phyloP scores from a whole-genome alignment of 345 rosid species.

The Bretschneidera sinensis region DNA sequence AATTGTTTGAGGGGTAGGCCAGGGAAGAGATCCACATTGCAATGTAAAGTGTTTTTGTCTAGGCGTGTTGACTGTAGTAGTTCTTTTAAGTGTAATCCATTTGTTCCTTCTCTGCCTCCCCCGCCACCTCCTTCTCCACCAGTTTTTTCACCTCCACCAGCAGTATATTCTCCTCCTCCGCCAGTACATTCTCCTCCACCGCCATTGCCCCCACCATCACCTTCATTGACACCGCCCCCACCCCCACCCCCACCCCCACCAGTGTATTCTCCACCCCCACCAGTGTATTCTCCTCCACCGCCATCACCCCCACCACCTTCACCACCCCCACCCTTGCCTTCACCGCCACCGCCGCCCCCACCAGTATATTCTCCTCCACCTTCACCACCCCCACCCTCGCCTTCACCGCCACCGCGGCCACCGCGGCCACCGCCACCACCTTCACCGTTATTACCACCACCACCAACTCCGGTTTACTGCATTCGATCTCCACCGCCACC shows the following conservation, averaged over 20 bases:
- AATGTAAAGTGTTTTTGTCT: constrained; percentile 55
- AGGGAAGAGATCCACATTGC: constrained; percentile 50
- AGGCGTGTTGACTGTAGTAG: constrained; percentile 42
- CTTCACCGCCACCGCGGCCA: constrained; percentile 14
- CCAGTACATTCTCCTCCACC: constrained; percentile 9
- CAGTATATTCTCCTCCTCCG: constrained; percentile 10
- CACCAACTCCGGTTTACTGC: not conserved
- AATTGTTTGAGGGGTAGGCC: constrained; percentile 49
- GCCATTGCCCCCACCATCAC: constrained; percentile 16
- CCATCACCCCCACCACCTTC: constrained; percentile 24
- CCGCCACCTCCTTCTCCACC: constrained; percentile 25
- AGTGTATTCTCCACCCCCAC: constrained; percentile 15
- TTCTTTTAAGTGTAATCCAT: constrained; percentile 37
- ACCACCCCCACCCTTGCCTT: constrained; percentile 11
- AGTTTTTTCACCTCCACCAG: constrained; percentile 12
- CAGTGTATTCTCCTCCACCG: constrained; percentile 7
- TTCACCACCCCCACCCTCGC: constrained; percentile 11
- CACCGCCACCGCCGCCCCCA: constrained; percentile 17
- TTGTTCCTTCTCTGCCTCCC: constrained; percentile 16
- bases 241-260: constrained; percentile 16
- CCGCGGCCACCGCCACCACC: constrained; percentile 11
- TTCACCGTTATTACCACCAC: constrained; percentile 1
- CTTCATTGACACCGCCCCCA: constrained; percentile 2
- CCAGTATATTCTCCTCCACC: constrained; percentile 24
- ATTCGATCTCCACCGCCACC: constrained; percentile 45